These are phyloP conservation scores for Podila epicladia DNA, from an alignment of 192 early-diverging fungal genomes.

Conservation along the genomic window DNA sequence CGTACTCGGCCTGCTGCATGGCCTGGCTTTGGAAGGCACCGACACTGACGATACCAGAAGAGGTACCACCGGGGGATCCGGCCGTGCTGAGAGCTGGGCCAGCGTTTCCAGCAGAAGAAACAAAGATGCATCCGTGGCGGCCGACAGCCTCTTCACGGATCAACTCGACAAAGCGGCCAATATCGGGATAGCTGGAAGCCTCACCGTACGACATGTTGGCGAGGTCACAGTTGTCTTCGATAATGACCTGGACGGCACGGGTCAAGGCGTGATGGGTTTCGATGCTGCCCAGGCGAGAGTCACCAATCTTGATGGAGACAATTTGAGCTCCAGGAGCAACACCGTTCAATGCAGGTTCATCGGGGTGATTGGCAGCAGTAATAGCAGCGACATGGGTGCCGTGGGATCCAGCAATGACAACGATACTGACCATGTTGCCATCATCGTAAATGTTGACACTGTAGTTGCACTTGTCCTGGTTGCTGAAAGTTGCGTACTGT, in stretches of 20 bases:
- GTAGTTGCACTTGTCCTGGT: slow-evolving; percentile 85
- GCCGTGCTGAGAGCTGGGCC: slow-evolving; percentile 90
- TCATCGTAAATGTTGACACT: slow-evolving; percentile 95
- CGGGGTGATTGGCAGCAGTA: slow-evolving; percentile 87
- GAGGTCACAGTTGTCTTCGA: slow-evolving; percentile 72
- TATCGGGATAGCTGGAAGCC: slow-evolving; percentile 71
- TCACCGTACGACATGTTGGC: slow-evolving; percentile 94
- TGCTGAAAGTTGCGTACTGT: slow-evolving; percentile 78
- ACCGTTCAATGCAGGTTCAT: slow-evolving; percentile 86
- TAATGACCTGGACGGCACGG: slow-evolving; percentile 80
- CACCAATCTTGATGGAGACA: slow-evolving; percentile 93
- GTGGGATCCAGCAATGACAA: slow-evolving; percentile 85
- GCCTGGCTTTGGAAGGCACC: slow-evolving; percentile 89
- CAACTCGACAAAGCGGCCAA: slow-evolving; percentile 85
- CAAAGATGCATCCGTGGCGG: slow-evolving; percentile 84
- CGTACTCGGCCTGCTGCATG: slow-evolving; percentile 90
- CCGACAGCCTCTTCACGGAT: slow-evolving; percentile 87
- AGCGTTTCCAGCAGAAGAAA: slow-evolving; percentile 90
- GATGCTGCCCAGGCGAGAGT: slow-evolving; percentile 75
- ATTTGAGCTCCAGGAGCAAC: slow-evolving; percentile 96
- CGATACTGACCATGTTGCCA: slow-evolving; percentile 80
- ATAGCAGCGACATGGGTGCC: slow-evolving; percentile 97
- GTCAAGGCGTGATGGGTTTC: slow-evolving; percentile 88
- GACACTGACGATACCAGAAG: slow-evolving; percentile 83
- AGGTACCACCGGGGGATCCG: slow-evolving; percentile 85